Evolutionary conservation across 1,139 yeast species (phyloP), one percentile per base, ranked within the genome.

Genomic region (Geotrichum klebahnii): DNA sequence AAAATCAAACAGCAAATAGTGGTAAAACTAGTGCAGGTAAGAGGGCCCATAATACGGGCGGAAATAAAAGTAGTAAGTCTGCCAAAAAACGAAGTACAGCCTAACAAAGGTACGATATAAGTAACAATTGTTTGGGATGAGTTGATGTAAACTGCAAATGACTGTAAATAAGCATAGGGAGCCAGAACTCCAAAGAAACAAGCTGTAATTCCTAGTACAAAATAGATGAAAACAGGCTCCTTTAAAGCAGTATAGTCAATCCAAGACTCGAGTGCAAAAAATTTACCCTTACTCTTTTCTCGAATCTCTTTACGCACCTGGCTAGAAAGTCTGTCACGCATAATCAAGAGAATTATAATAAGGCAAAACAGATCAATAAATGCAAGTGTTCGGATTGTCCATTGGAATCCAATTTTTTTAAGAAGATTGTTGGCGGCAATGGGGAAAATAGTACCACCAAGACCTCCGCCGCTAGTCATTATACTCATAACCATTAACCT

Each of bases 391-490:
- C 77, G 62, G 56, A 77, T 78, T 1, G 77, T 71, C 72, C 84
- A 66, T 59, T 66, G 64, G 64, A 70, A 58, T 56, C 82, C 81
- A 63, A 78, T 64, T 48, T 63, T 54, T 32, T 57, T 43, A 45
- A 71, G 61, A 22, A 74, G 55, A 10, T 59, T 59, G 20, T 69
- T 61, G 3, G 70, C 62, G 5, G 66, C 68, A 50, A 71, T 66
- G 0, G 77, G 75, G 66, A 73, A 73, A 26, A 71, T 70, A 17
- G 81, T 72, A 3, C 85, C 85, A 1, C 84, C 86, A 9, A 73
- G 65, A 16, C 82, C 79, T 2, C 82, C 73, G 0, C 84, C 84
- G 0, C 79, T 73, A 0, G 81, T 71, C 0, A 78, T 76, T 0
- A 80, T 56, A 3, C 83, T 81, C 19, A 72, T 66, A 1, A 82